Evolutionary conservation across 257 asterid species (phyloP), one percentile per base, ranked within the genome.

Genomic region (Nicotiana tomentosiformis): DNA sequence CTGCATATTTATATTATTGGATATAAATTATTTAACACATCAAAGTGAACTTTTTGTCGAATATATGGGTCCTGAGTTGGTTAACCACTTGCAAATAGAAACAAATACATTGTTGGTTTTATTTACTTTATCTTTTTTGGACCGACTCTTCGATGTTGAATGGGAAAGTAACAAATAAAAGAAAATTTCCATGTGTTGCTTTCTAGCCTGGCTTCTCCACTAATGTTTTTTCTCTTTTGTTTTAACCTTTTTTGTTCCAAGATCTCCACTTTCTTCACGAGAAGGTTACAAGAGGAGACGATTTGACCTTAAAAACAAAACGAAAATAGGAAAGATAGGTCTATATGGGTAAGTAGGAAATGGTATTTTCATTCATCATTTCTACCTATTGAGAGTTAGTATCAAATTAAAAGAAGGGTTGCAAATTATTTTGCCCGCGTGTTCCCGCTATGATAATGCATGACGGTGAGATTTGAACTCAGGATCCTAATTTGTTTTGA

Each of bases 191-290:
- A 43, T 76, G 23, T 20, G 15, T 55, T 62, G 82, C 82, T 77
- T 77, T 68, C 26, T 82, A 32, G 82, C 82, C 83, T 68, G 88
- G 86, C 81, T 82, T 80, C 79, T 69, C 57, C 85, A 82, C 81
- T 69, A 4, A 69, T 78, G 62, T 70, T 39, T 74, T 57, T 57
- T 7, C 9, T 2, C 78, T 66, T 83, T 23, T 23, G 26, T 23
- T 23, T 58, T 43, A 3, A 0, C 35, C 2, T 43, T 43, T 43
- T 43, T 43, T 2, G 11, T 43, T 43, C 49, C 1, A 26, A 26
- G 5, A 33, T 78, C 64, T 67, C 70, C 12, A 57, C 83, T 56
- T 49, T 77, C 16, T 14, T 83, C 49, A 43, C 39, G 6, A 20
- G 65, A 17, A 66, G 58, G 43, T 64, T 83, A 83, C 83, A 65